phyloP scores from a whole-genome alignment of 768 basidiomycete genomes.

The Leccinum aurantiacum region DNA sequence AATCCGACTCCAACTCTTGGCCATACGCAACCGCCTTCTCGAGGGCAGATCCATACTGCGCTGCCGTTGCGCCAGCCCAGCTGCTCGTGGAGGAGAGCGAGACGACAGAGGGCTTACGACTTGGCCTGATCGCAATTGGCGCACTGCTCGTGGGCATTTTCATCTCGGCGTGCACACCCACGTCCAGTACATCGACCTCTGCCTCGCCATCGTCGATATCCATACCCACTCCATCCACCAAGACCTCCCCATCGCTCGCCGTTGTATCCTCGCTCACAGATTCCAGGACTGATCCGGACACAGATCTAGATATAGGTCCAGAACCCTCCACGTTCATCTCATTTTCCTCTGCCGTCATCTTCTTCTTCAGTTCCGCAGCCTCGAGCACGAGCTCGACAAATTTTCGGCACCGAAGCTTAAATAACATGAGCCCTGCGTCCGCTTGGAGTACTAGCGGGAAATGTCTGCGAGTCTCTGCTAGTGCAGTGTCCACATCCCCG shows the following conservation, averaged over 20 bases:
- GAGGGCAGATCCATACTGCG: slow-evolving; percentile 57
- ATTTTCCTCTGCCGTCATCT: slow-evolving; percentile 45
- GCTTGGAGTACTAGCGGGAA: slow-evolving; percentile 66
- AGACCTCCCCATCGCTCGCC: slow-evolving; percentile 42
- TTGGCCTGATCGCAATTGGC: slow-evolving; percentile 33
- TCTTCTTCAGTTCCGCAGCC: slow-evolving; percentile 68
- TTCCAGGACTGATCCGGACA: slow-evolving; percentile 26
- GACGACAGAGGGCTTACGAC: slow-evolving; percentile 29
- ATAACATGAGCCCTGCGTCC: slow-evolving; percentile 69
- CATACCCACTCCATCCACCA: slow-evolving; percentile 54
- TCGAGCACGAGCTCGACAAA: slow-evolving; percentile 81
- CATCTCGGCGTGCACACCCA: slow-evolving; percentile 12
- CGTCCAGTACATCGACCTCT: slow-evolving; percentile 32
- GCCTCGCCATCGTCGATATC: slow-evolving; percentile 43
- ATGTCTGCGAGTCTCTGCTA: slow-evolving; percentile 52
- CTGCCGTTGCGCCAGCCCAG: slow-evolving; percentile 27
- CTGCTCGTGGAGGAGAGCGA: slow-evolving; percentile 28
- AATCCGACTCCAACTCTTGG: slow-evolving; percentile 65
- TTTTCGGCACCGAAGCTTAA: slow-evolving; percentile 81
- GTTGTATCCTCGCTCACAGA: slow-evolving; percentile 36
- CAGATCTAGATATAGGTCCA: slow-evolving; percentile 26
- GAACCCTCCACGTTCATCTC: slow-evolving; percentile 31
- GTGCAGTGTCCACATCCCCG: slow-evolving; percentile 71
- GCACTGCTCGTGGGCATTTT: slow-evolving; percentile 18
- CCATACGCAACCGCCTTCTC: slow-evolving; percentile 74